phyloP scores from a whole-genome alignment of 768 basidiomycete species.

The Saitozyma sp. region DNA sequence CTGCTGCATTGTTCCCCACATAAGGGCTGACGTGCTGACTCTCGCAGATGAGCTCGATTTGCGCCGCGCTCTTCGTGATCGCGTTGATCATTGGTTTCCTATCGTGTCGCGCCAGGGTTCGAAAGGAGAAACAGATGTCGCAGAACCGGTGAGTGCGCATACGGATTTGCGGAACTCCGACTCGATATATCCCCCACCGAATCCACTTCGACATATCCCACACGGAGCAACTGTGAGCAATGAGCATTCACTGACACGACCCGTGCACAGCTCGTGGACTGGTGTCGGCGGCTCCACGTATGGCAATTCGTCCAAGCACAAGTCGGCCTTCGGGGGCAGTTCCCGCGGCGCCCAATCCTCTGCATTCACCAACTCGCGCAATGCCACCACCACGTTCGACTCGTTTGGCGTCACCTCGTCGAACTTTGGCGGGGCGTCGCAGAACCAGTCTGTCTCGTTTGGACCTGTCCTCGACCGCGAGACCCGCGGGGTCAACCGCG shows the following conservation, averaged over 20 bases:
- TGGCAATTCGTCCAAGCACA: background rate
- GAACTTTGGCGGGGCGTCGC: no score
- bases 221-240: no score
- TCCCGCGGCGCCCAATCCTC: background rate
- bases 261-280: slow-evolving; percentile 29
- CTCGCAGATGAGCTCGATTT: slow-evolving; percentile 43
- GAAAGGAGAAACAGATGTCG: slow-evolving; percentile 13
- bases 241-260: background rate
- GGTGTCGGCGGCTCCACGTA: slow-evolving; percentile 11
- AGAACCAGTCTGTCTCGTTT: no score
- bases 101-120: slow-evolving; percentile 21
- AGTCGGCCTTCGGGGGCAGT: no score
- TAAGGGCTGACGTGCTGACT: background rate
- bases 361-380: slow-evolving; percentile 18
- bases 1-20: no score
- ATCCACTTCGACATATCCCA: no score
- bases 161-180: background rate
- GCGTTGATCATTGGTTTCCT: slow-evolving; percentile 33
- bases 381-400: slow-evolving; percentile 15
- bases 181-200: no score
- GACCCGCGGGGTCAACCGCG: slow-evolving; percentile 12
- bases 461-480: background rate
- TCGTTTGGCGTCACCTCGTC: background rate
- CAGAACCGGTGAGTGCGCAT: background rate
- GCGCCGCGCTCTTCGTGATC: slow-evolving; percentile 21